Evolutionary conservation across 805 yeast genomes (phyloP).

Genomic region (Ogataea populi-albae): DNA sequence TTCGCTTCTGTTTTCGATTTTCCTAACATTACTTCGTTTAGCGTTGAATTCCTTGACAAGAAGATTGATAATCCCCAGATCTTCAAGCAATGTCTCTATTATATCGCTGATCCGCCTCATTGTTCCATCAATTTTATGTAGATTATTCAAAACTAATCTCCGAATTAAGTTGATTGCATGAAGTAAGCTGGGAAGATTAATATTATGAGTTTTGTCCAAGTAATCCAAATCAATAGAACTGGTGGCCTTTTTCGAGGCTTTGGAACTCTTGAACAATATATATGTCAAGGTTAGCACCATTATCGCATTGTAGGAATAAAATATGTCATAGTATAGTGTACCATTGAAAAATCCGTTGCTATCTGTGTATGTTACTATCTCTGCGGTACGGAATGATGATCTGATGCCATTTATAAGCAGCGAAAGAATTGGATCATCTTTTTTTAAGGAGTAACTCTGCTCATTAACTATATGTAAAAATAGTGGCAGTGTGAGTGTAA

Average conservation of each 20-base stretch:
- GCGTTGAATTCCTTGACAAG: conserved; percentile 30
- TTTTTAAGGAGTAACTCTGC: conserved; percentile 34
- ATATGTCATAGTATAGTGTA: conserved; percentile 43
- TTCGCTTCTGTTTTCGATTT: conserved; percentile 29
- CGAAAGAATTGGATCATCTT: conserved; percentile 41
- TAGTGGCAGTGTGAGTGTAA: conserved; percentile 43
- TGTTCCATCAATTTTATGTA: conserved; percentile 38
- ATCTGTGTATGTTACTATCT: conserved; percentile 34
- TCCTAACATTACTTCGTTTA: conserved; percentile 28
- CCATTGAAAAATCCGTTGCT: conserved; percentile 41
- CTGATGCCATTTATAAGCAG: conserved; percentile 40
- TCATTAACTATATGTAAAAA: conserved; percentile 37
- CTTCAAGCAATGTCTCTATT: conserved; percentile 39
- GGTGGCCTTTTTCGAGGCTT: conserved; percentile 16
- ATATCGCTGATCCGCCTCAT: conserved; percentile 43
- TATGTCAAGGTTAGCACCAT: conserved; percentile 42
- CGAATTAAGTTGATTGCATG: conserved; percentile 35
- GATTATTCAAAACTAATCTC: conserved; percentile 31
- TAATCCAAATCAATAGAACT: conserved; percentile 29
- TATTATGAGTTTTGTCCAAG: conserved; percentile 25
- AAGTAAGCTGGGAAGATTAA: conserved; percentile 29
- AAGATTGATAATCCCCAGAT: conserved; percentile 37
- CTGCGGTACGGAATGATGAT: conserved; percentile 39
- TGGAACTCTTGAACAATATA: conserved; percentile 31
- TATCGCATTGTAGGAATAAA: conserved; percentile 42